Conservation (phyloP, 2,329 filamentous ascomycete species). For the Ceratocystis cacaofunesta region DNA sequence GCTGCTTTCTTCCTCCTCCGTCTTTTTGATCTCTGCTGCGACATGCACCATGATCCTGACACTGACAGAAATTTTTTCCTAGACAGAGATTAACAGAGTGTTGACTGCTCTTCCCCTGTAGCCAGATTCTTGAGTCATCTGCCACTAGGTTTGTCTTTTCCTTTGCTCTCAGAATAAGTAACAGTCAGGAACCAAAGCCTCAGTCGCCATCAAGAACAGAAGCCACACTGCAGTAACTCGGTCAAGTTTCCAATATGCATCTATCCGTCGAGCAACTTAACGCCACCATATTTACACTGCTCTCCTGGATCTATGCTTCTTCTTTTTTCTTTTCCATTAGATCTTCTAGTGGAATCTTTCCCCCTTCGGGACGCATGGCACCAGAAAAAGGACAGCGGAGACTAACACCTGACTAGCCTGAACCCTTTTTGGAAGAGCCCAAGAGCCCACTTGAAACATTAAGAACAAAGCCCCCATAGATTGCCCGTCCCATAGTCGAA, state of each 20-base stretch:
- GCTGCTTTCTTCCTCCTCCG: background rate
- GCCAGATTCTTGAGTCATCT: background rate
- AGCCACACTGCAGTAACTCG: background rate
- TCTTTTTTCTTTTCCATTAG: background rate
- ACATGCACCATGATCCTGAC: background rate
- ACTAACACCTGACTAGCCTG: too few relatives aligned
- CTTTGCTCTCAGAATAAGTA: background rate
- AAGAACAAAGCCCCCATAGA: background rate
- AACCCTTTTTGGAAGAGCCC: too few relatives aligned
- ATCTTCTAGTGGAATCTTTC: background rate
- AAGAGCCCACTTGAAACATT: too few relatives aligned
- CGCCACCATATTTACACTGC: background rate
- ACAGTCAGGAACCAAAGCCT: too few relatives aligned
- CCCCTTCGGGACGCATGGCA: background rate
- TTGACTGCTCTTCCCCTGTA: background rate
- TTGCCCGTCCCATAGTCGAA: background rate
- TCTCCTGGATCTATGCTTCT: background rate
- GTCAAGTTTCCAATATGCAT: background rate
- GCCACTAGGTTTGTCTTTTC: background rate
- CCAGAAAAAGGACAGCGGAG: background rate
- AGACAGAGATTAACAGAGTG: background rate
- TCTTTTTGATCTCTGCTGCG: background rate
- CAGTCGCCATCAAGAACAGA: background rate
- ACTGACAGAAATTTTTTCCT: background rate
- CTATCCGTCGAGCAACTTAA: background rate